These are phyloP conservation scores for Talaromyces sp. DNA, from an alignment of 2,329 filamentous ascomycete genomes.

Conservation along the genomic window DNA sequence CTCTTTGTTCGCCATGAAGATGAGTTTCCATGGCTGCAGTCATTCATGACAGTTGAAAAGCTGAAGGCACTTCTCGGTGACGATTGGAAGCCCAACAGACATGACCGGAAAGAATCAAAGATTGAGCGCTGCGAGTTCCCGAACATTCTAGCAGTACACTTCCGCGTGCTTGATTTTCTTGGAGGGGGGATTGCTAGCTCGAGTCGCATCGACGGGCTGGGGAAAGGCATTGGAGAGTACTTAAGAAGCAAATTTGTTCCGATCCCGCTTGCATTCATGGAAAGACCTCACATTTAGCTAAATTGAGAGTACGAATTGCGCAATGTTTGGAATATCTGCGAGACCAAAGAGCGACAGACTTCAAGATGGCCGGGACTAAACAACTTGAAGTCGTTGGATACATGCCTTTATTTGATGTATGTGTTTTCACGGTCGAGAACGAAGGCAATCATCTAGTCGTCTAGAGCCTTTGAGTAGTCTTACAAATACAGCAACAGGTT, in stretches of 20 bases:
- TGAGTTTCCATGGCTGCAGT: slow-evolving; percentile 49
- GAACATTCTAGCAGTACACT: slow-evolving; percentile 38
- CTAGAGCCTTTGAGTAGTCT: no score
- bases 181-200: slow-evolving; percentile 39
- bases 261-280: slow-evolving; percentile 30
- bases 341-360: no score
- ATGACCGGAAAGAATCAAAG: not conserved
- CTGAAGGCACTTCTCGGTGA: slow-evolving; percentile 26
- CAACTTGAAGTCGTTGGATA: no score
- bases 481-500: no score
- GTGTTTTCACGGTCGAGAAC: no score
- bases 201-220: slow-evolving; percentile 39
- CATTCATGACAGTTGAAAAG: slow-evolving; percentile 24
- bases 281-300: no score
- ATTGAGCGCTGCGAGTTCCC: slow-evolving; percentile 53
- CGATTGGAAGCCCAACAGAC: slow-evolving; percentile 20
- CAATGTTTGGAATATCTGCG: no score
- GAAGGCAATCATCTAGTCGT: no score
- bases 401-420: no score
- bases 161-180: slow-evolving; percentile 40
- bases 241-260: slow-evolving; percentile 36
- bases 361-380: no score
- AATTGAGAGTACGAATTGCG: no score
- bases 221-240: slow-evolving; percentile 43
- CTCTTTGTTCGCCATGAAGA: slow-evolving; percentile 48